Base-by-base conservation (phyloP, 306 rosid genomes). In the Casuarina equisetifolia region DNA sequence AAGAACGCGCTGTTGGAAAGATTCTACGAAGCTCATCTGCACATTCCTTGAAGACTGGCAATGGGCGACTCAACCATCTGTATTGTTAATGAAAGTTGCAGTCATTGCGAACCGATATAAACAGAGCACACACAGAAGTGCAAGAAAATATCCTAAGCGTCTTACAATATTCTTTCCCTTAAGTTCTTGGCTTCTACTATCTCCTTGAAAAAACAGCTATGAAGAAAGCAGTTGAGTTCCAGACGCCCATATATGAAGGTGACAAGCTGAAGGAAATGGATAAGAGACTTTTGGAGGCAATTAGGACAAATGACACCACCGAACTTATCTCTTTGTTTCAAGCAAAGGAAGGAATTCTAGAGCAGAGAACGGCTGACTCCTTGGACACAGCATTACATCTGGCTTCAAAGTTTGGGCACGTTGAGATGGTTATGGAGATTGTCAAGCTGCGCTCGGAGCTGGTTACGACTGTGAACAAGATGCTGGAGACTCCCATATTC, bases 341-440 rank as follows among this genome's bases (percentile, higher is more conserved):
- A 9, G 86, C 80, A 64, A 77, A 81, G 10, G 75, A 85, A 74
- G 90, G 78, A 64, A 71, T 86, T 54, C 75, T 87, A 11, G 82
- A 79, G 11, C 92, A 86, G 53, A 83, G 71, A 78, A 90, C 90
- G 20, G 88, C 74, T 1, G 83, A 76, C 16, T 74, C 89, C 36
- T 61, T 59, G 46, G 84, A 82, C 85, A 88, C 95, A n/a, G 85
- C 81, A 54, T 75, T 92, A 69, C 97, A 92, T 85, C 72, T 87
- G 44, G 97, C 97, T 74, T 78, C 88, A 0, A 84, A 74, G 80
- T 82, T 82, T 63, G 95, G 90, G 8, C 86, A 85, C 76, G 17
- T 25, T 15, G 86, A 83, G 35, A 82, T 87, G 42, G 95, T 83
- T 20, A 71, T 75, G 9, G 89, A 85, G 53, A 92, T 88, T 42